A percentile compares a stretch with the other conserved stretches of the same genome.
Conservation (phyloP, 2,329 filamentous ascomycete species). For the Sporothrix brasiliensis region DNA sequence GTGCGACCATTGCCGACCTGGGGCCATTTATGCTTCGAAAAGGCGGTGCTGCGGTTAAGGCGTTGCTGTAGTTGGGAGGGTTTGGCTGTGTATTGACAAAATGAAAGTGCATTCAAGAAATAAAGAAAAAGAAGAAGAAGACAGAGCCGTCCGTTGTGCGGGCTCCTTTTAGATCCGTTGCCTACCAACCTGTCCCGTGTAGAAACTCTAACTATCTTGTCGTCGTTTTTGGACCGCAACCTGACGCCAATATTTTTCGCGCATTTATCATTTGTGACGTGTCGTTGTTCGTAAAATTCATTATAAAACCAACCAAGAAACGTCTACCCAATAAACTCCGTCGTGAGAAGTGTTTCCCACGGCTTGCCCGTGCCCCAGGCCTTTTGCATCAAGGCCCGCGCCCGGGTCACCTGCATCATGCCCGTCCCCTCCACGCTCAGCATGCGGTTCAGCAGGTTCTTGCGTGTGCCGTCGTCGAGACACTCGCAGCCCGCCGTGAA, state of each 20-base stretch:
- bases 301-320: not conserved
- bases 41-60: conserved; percentile 11
- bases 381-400: conserved; percentile 66
- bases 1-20: conserved; percentile 48
- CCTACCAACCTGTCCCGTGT: not conserved
- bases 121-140: not conserved
- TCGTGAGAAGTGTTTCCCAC: conserved; percentile 69
- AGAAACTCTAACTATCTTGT: not conserved
- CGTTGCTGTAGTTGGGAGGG: conserved; percentile 21
- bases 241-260: not conserved
- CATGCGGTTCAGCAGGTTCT: conserved; percentile 66
- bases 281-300: not conserved
- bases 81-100: not conserved
- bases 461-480: conserved; percentile 56
- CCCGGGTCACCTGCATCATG: conserved; percentile 71
- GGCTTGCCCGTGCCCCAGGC: conserved; percentile 69
- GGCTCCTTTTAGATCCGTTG: conserved; percentile 7
- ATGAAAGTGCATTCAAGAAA: not conserved
- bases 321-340: conserved; percentile 67
- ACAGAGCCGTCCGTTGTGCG: conserved; percentile 9
- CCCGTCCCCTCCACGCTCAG: conserved; percentile 70
- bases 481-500: conserved; percentile 82
- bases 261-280: not conserved
- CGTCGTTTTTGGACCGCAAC: not conserved
- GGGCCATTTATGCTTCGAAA: conserved; percentile 43